A percentile compares a stretch with the other conserved stretches of the same genome.
Evolutionary conservation across 2,329 filamentous ascomycete genomes (phyloP).

Genomic region (Mycosphaerelloides madeirae): DNA sequence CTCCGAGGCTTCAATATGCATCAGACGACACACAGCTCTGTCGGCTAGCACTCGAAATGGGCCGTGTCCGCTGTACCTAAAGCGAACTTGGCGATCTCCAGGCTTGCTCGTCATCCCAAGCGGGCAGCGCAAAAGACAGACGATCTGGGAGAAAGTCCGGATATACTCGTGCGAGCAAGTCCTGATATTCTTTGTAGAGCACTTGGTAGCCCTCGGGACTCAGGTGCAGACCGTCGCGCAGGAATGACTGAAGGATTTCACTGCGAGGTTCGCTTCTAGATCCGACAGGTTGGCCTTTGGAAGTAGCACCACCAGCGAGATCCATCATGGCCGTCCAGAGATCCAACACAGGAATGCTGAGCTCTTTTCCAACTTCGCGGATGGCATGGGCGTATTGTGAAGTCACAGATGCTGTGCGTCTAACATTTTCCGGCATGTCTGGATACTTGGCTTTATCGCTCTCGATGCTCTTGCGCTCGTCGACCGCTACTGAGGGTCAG

Average conservation of each 20-base stretch:
- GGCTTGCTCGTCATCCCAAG: conserved; percentile 42
- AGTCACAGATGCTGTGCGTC: conserved; percentile 56
- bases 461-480: conserved; percentile 20
- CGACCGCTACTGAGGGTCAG: conserved; percentile 62
- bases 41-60: too few relatives aligned
- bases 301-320: conserved; percentile 48
- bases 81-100: conserved; percentile 1
- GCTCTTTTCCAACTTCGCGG: conserved; percentile 55
- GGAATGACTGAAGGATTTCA: conserved; percentile 48
- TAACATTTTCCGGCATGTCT: conserved; percentile 14
- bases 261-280: conserved; percentile 55
- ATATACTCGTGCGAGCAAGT: conserved; percentile 47
- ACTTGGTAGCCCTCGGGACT: conserved; percentile 53
- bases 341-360: conserved; percentile 64
- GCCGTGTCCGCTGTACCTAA: neutral
- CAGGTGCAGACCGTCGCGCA: conserved; percentile 59
- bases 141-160: conserved; percentile 53
- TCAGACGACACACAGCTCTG: too few relatives aligned
- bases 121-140: conserved; percentile 50
- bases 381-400: conserved; percentile 63
- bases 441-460: conserved; percentile 15
- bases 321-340: conserved; percentile 76
- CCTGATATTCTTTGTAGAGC: conserved; percentile 51
- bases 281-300: conserved; percentile 37
- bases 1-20: too few relatives aligned